Evolutionary conservation across 495 filamentous ascomycete genomes (phyloP), one percentile per base, ranked within the genome.

Genomic region (Cairneyella variabilis): DNA sequence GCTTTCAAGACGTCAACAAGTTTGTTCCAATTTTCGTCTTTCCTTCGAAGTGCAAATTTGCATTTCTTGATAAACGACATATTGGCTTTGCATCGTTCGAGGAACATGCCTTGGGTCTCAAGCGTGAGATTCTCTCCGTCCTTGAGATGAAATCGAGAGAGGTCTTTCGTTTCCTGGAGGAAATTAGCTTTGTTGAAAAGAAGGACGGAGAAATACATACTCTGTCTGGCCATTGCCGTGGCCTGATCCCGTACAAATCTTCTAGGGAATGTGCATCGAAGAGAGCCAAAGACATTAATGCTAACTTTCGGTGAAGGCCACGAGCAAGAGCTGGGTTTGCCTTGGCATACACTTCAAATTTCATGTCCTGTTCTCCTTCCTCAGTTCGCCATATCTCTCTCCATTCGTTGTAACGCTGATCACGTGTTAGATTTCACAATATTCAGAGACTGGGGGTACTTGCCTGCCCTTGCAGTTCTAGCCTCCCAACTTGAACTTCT

Each of bases 391-490:
- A 63, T n/a, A 59, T 54, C 17, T 60, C 60, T 43, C 57, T 51
- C 60, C 60, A 63, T 48, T 63, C 42, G 47, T 63, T 57, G 41
- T 38, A 63, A 41, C 44, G 18, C 60, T 62, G 28, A 27, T 56
- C 51, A 54, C 42, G 53, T 54, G 46, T 30, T 25, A 51, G 9
- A 16, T 28, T 21, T 25, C 11, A 23, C n/a, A 27, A 16, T 34
- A 27, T 22, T 41, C 8, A 10, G n/a, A n/a, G 12, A 22, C 14
- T 46, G 34, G 42, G 7, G 34, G 16, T 46, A 61, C 57, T 48
- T n/a, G 60, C 60, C 34, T 63, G 54, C 49, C 38, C 21, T 45
- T 63, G 60, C 17, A 63, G 14, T 20, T 63, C 60, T n/a, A 63
- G 17, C 41, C 60, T 53, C 7, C 57, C 60, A 22, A 63, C 56